Percentiles rank a stretch among this genome's conserved stretches.
Evolutionary conservation across 2,329 filamentous ascomycete species (phyloP).

Genomic region (Calonectria pseudoreteaudii): DNA sequence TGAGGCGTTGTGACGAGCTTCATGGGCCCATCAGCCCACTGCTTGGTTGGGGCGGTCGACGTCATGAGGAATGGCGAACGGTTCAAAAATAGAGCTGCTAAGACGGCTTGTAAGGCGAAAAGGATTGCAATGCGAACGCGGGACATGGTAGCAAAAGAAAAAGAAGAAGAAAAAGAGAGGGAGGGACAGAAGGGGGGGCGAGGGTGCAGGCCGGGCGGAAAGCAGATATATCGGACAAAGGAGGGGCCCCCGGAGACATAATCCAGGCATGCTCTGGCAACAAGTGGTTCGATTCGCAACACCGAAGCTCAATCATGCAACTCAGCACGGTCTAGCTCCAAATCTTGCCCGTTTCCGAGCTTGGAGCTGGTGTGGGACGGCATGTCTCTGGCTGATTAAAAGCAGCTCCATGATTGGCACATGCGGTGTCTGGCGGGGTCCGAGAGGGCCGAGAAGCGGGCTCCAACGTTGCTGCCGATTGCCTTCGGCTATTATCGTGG

Average conservation of each 20-base stretch:
- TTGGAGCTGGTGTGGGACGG: slow-evolving; percentile 22
- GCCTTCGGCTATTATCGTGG: slow-evolving; percentile 22
- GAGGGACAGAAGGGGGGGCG: neutral
- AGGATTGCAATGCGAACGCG: slow-evolving; percentile 39
- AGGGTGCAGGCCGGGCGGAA: neutral
- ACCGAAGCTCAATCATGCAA: slow-evolving; percentile 25
- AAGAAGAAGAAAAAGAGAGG: neutral
- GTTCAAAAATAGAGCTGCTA: slow-evolving; percentile 47
- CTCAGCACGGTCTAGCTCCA: slow-evolving; percentile 19
- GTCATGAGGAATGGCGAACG: slow-evolving; percentile 52
- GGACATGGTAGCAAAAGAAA: slow-evolving; percentile 32
- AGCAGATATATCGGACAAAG: slow-evolving; percentile 14
- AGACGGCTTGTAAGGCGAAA: slow-evolving; percentile 44
- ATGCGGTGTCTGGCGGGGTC: neutral
- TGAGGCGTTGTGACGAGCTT: slow-evolving; percentile 66
- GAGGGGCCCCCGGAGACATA: slow-evolving; percentile 8
- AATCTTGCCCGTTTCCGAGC: slow-evolving; percentile 1
- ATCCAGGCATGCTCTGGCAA: neutral
- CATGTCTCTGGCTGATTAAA: slow-evolving; percentile 26
- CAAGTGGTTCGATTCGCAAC: slow-evolving; percentile 27
- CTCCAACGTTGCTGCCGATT: slow-evolving; percentile 26
- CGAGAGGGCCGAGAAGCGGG: slow-evolving; percentile 12
- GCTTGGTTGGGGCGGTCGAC: slow-evolving; percentile 43
- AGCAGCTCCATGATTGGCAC: slow-evolving; percentile 21
- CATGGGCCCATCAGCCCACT: slow-evolving; percentile 68